A percentile compares a stretch with the other conserved stretches of the same genome.
Conservation (phyloP, 106 monocot genomes). For the Agapanthus africanus region DNA sequence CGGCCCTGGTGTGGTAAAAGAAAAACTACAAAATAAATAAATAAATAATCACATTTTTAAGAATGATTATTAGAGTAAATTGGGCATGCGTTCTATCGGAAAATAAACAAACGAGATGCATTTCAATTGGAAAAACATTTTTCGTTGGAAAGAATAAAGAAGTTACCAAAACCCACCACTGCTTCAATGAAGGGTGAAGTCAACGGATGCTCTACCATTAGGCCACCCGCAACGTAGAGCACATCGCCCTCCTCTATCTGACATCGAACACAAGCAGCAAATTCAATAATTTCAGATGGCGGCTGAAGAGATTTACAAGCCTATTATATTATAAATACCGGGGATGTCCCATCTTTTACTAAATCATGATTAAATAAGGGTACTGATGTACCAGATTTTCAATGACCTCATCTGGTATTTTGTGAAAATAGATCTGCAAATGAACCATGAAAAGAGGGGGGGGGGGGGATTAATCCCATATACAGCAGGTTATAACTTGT, state of each 20-base stretch:
- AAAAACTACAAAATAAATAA: too few species aligned
- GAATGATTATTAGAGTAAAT: too few species aligned
- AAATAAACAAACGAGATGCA: too few species aligned
- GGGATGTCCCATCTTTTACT: neutral
- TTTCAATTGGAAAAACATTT: too few species aligned
- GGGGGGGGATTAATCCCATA: too few species aligned
- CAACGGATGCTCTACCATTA: slow-evolving; percentile 89
- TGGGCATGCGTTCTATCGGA: too few species aligned
- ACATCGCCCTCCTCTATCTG: slow-evolving; percentile 89
- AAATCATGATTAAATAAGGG: neutral
- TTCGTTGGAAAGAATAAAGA: too few species aligned
- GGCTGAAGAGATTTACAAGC: neutral
- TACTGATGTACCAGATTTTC: slow-evolving; percentile 74
- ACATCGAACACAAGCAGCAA: slow-evolving; percentile 1
- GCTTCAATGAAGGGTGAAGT: slow-evolving; percentile 81
- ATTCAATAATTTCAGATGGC: neutral
- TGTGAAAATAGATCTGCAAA: slow-evolving; percentile 86
- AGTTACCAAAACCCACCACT: slow-evolving; percentile 60
- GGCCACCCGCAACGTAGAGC: slow-evolving; percentile 91
- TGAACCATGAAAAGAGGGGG: too few species aligned
- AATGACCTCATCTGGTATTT: slow-evolving; percentile 90
- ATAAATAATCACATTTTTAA: too few species aligned
- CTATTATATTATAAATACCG: neutral
- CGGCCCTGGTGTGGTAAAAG: too few species aligned
- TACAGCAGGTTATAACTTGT: too few species aligned